These are phyloP conservation scores for Coemansia sp. DNA, from an alignment of 192 early-diverging fungal species.

Conservation along the genomic window DNA sequence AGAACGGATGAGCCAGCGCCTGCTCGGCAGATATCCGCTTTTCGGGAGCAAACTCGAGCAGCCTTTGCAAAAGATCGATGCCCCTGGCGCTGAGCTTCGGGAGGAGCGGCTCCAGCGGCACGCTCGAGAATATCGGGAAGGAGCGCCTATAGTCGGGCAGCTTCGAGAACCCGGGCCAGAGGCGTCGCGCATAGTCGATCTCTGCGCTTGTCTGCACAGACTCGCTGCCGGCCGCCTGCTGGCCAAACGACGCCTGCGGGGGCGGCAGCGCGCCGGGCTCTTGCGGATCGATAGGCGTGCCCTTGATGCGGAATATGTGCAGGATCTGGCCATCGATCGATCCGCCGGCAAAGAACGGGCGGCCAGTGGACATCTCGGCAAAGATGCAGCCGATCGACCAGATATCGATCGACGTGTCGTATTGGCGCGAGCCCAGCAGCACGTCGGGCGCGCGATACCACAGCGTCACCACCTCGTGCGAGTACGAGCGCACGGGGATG, in stretches of 20 bases:
- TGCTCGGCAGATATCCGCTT: constrained; percentile 75
- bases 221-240: background rate
- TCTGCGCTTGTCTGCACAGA: constrained; percentile 6
- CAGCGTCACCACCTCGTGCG: constrained; percentile 82
- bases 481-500: constrained; percentile 85
- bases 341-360: constrained; percentile 87
- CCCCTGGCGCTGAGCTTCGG: constrained; percentile 83
- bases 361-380: constrained; percentile 85
- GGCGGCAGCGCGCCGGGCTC: constrained; percentile 1
- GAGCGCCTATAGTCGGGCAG: constrained; percentile 84
- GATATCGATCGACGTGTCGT: constrained; percentile 83
- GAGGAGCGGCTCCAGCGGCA: constrained; percentile 68
- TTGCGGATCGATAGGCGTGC: constrained; percentile 73
- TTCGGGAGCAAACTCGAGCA: constrained; percentile 77
- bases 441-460: constrained; percentile 90
- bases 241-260: background rate
- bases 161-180: constrained; percentile 82
- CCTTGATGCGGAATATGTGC: constrained; percentile 88
- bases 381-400: constrained; percentile 89
- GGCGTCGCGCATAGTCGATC: constrained; percentile 22
- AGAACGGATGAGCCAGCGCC: constrained; percentile 59
- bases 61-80: constrained; percentile 74
- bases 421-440: constrained; percentile 82
- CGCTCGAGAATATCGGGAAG: constrained; percentile 71
- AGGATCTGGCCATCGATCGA: constrained; percentile 84